phyloP scores from a whole-genome alignment of 169 alveolate species.

The Amoebophrya sp. region DNA sequence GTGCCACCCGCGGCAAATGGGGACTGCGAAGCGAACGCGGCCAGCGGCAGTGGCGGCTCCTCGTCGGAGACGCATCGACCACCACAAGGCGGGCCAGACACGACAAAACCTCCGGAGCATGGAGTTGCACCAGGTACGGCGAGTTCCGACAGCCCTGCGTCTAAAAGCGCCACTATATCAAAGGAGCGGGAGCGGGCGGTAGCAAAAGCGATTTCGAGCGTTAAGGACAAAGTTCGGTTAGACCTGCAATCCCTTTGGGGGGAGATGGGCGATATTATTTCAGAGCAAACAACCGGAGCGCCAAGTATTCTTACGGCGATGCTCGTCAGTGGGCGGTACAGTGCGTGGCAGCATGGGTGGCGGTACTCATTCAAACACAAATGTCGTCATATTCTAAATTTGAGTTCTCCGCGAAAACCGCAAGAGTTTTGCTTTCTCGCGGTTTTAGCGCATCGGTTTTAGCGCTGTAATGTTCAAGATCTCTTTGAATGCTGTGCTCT shows the following conservation, averaged over 20 bases:
- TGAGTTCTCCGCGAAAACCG: background rate
- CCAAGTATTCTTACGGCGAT: background rate
- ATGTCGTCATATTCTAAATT: background rate
- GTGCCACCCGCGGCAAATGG: too few species aligned
- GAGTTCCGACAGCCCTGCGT: too few species aligned
- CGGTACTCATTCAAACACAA: background rate
- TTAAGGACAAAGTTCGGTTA: background rate
- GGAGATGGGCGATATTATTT: background rate
- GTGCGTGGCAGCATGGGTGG: background rate
- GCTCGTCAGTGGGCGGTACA: background rate
- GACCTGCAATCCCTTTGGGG: background rate
- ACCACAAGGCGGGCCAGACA: too few species aligned
- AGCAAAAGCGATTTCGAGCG: too few species aligned
- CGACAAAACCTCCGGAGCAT: too few species aligned
- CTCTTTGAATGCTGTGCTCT: background rate
- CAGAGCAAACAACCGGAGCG: background rate
- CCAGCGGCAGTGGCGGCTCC: too few species aligned
- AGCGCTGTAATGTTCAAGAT: background rate
- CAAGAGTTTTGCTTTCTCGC: too few species aligned
- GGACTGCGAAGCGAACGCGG: too few species aligned
- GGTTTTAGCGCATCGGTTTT: background rate
- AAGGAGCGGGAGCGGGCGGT: too few species aligned
- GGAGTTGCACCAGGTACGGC: too few species aligned
- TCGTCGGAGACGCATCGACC: too few species aligned
- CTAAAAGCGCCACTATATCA: too few species aligned